Evolutionary conservation across 441 rosid genomes (phyloP).

Genomic region (Flueggea neowawraea): DNA sequence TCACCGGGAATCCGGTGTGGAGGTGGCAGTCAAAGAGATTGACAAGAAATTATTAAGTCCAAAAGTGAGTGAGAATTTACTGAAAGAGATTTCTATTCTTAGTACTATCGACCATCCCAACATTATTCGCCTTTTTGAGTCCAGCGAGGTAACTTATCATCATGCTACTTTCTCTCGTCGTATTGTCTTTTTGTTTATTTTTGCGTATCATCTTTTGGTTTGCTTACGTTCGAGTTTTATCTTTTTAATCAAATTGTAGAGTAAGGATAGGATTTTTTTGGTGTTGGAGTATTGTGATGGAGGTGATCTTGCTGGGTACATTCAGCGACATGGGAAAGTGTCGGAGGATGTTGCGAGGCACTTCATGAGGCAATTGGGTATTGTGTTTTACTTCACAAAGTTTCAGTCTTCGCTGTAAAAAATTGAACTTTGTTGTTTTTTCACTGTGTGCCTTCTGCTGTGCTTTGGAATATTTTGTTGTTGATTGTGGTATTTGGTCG

Average conservation of each 20-base stretch:
- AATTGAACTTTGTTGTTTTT: too few relatives aligned
- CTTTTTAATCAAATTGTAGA: conserved; percentile 28
- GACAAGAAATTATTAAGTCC: conserved; percentile 55
- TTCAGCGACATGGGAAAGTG: conserved; percentile 60
- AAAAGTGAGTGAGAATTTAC: conserved; percentile 63
- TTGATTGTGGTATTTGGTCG: neutral
- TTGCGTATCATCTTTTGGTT: neutral
- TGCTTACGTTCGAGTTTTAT: neutral
- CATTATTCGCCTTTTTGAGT: conserved; percentile 64
- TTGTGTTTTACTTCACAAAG: neutral
- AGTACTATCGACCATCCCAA: conserved; percentile 82
- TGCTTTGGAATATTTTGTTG: neutral
- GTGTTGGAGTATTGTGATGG: conserved; percentile 91
- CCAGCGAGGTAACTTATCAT: conserved; percentile 43
- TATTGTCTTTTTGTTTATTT: neutral
- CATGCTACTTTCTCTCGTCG: neutral
- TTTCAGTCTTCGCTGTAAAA: too few relatives aligned
- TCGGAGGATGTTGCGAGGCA: conserved; percentile 69
- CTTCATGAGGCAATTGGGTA: conserved; percentile 84
- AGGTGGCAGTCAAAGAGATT: conserved; percentile 80
- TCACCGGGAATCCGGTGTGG: conserved; percentile 47
- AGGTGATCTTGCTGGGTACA: conserved; percentile 77
- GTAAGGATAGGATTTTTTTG: conserved; percentile 55
- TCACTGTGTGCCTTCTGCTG: neutral
- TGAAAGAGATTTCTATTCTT: conserved; percentile 74